Conservation (phyloP, 2,329 filamentous ascomycete genomes). For the Hypoxylon sp. region DNA sequence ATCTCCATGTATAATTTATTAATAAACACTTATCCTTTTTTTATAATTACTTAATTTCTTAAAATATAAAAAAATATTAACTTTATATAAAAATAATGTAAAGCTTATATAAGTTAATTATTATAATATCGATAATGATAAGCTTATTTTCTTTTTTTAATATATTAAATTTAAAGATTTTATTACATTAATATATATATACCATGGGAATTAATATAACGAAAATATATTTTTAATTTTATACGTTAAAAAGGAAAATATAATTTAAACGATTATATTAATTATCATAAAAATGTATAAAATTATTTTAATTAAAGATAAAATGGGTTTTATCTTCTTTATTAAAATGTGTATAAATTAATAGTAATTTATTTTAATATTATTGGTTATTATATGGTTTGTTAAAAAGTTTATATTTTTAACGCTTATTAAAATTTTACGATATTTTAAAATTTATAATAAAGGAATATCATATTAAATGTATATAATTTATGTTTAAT, state of each 20-base stretch:
- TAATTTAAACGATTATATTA: not conserved
- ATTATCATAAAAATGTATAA: not conserved
- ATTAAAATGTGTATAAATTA: too few species aligned
- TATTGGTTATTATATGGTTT: too few species aligned
- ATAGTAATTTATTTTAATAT: too few species aligned
- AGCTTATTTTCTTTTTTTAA: not conserved
- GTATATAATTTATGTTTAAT: not conserved
- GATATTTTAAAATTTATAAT: not conserved
- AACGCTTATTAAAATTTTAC: too few species aligned
- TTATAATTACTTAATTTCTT: too few species aligned
- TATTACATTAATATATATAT: too few species aligned
- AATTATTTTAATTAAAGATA: constrained; percentile 3
- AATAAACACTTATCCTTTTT: not conserved
- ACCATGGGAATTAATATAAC: not conserved
- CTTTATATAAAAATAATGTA: not conserved
- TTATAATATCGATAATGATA: not conserved
- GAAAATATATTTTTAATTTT: not conserved
- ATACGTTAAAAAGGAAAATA: constrained; percentile 2
- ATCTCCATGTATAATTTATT: too few species aligned
- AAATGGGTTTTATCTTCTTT: not conserved
- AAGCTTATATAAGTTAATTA: not conserved
- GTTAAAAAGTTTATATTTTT: too few species aligned
- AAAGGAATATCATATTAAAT: not conserved
- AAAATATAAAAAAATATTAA: too few species aligned
- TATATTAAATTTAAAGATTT: not conserved